Percentiles rank a stretch among this genome's conserved stretches.
Evolutionary conservation across 164 flowering plant species (phyloP).

Genomic region (Tetrastigma voinierianum): DNA sequence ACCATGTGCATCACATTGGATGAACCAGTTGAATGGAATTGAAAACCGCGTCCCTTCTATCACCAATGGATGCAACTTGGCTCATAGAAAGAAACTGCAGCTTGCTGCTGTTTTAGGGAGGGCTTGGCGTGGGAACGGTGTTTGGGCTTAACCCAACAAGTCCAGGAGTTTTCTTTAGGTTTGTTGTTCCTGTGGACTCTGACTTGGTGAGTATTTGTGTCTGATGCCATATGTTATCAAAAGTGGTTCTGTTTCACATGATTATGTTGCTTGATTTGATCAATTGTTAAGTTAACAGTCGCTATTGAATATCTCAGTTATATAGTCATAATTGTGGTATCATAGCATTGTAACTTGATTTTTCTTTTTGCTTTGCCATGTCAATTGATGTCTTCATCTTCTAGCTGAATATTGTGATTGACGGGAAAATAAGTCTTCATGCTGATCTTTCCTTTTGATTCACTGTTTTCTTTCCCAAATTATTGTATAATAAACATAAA

Average conservation of each 20-base stretch:
- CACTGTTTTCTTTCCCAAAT: too few species aligned
- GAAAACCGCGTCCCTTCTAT: conserved; percentile 66
- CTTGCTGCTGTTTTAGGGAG: conserved; percentile 62
- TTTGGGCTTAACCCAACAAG: conserved; percentile 52
- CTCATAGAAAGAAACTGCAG: conserved; percentile 73
- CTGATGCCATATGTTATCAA: not conserved
- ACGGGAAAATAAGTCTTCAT: too few species aligned
- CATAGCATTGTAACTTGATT: too few species aligned
- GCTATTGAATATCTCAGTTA: too few species aligned
- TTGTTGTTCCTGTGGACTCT: conserved; percentile 67
- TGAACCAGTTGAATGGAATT: conserved; percentile 83
- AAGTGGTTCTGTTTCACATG: not conserved
- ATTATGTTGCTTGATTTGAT: not conserved
- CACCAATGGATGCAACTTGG: conserved; percentile 82
- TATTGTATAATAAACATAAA: too few species aligned
- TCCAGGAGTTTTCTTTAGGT: conserved; percentile 60
- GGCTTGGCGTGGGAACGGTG: conserved; percentile 55
- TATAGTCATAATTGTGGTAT: too few species aligned
- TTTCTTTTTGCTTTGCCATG: too few species aligned
- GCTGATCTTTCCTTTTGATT: too few species aligned
- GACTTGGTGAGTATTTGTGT: conserved; percentile 41
- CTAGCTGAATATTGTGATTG: too few species aligned
- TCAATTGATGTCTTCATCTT: too few species aligned
- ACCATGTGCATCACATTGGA: conserved; percentile 84
- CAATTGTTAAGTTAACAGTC: too few species aligned